Base-by-base conservation (phyloP, 2,329 filamentous ascomycete species). In the Aspergillus jensenii region DNA sequence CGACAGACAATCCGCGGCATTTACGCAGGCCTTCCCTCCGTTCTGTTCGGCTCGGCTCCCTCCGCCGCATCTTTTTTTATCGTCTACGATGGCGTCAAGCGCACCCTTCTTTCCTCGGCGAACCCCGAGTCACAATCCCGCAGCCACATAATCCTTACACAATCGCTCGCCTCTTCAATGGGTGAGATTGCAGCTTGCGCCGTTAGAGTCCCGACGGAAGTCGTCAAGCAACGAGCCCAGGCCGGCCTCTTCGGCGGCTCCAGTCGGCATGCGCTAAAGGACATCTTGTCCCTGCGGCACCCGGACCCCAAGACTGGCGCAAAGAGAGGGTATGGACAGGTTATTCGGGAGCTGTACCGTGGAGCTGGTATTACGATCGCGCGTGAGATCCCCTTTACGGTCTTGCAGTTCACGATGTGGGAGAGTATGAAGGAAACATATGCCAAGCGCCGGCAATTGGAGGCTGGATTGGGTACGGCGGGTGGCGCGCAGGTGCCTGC, bases 361-460 rank as follows among this genome's bases (percentile, higher is more conserved):
- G 95, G 96, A 1, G 96, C 92, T 84, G 85, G 87, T 17, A 92
- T 98, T 66, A 99, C 95, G 2, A 88, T 99, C 52, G 89, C 97
- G 78, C 87, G 95, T 59, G 95, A 99, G 80, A 93, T 99, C 60
- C 95, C 95, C 4, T 99, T 99, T 70, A 98, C 96, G 3, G 88
- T 97, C 9, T 90, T 99, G 62, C 95, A 99, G 76, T 99, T 99
- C 73, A 95, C 95, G 46, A 83, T 99, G 62, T 99, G 95, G 95
- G 95, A 99, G 77, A 87, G 84, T 4, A 84, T 98, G 82, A 98
- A 97, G 82, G 81, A 73, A 39, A 64, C 68, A 1, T 80, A 79
- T 65, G 71, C 70, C 4, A 67, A 69, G 39, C 73, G 73, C 54
- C 51, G 14, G 14, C 52, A 43, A 6, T 23, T 4, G 9, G 37